Evolutionary conservation across 139 green algal species (phyloP).

Genomic region (Picochlorum sp.): DNA sequence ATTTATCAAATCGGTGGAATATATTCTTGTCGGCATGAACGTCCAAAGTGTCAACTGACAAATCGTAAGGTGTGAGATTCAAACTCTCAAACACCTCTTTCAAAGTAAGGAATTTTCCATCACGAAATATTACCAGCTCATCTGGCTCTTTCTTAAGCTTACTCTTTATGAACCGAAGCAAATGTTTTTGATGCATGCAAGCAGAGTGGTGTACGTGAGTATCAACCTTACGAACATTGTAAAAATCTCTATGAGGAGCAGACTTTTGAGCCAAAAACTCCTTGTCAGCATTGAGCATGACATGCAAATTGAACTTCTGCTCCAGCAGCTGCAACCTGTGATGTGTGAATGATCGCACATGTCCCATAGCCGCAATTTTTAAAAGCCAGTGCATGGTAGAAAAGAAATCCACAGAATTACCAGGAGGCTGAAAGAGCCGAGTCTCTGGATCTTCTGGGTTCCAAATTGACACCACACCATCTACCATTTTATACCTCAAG

Average conservation of each 20-base stretch:
- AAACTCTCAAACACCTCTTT: conserved; percentile 76
- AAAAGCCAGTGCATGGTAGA: conserved; percentile 75
- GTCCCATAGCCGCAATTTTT: conserved; percentile 47
- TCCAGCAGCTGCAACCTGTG: conserved; percentile 94
- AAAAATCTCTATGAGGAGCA: conserved; percentile 97
- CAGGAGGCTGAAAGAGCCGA: conserved; percentile 39
- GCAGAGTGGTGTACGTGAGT: conserved; percentile 88
- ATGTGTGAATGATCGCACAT: conserved; percentile 86
- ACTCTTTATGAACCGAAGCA: conserved; percentile 99
- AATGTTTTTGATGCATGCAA: conserved; percentile 99
- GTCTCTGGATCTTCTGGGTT: not conserved
- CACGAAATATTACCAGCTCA: conserved; percentile 84
- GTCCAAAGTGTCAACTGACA: conserved; percentile 97
- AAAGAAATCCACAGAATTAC: conserved; percentile 84
- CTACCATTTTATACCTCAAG: conserved; percentile 72
- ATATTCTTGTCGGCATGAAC: conserved; percentile 99
- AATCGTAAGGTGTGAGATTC: conserved; percentile 72
- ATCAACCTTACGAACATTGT: conserved; percentile 96
- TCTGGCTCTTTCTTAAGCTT: conserved; percentile 97
- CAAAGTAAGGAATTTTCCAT: conserved; percentile 92
- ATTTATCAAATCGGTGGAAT: conserved; percentile 93
- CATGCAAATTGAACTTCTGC: conserved; percentile 95
- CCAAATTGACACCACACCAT: conserved; percentile 83
- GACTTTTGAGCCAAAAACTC: conserved; percentile 95
- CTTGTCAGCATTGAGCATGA: conserved; percentile 98